These are phyloP conservation scores for Cutaneotrichosporon sp. DNA, from an alignment of 1,284 basidiomycete genomes.

Conservation along the genomic window DNA sequence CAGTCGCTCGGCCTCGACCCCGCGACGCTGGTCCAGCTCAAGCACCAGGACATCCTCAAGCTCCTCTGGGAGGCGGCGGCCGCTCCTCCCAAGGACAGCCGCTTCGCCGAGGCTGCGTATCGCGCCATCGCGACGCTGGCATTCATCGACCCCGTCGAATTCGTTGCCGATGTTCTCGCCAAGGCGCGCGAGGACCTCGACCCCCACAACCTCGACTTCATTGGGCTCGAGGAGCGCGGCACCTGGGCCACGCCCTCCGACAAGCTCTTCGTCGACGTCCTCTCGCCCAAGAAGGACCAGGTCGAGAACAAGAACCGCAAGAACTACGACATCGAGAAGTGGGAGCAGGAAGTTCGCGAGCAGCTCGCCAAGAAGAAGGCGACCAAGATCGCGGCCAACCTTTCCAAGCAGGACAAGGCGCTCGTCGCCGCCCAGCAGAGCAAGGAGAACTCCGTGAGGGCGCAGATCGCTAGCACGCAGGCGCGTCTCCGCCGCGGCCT, in stretches of 20 bases:
- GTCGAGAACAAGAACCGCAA: constrained; percentile 72
- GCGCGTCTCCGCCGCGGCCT: constrained; percentile 66
- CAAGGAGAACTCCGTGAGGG: constrained; percentile 70
- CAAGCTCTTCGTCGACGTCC: constrained; percentile 72
- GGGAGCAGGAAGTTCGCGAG: constrained; percentile 90
- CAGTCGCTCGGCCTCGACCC: constrained; percentile 71
- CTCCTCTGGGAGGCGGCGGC: constrained; percentile 38
- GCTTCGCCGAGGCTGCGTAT: constrained; percentile 62
- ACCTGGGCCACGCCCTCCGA: constrained; percentile 84
- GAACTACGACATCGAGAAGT: constrained; percentile 80
- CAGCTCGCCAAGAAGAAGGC: constrained; percentile 74
- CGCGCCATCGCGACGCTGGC: constrained; percentile 72
- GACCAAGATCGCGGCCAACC: constrained; percentile 53
- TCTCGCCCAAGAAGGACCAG: constrained; percentile 63
- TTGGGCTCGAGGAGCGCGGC: constrained; percentile 72
- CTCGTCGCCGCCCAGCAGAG: constrained; percentile 75
- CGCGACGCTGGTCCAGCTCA: constrained; percentile 53
- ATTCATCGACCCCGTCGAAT: constrained; percentile 71
- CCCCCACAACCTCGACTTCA: constrained; percentile 60
- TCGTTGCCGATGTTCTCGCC: constrained; percentile 67
- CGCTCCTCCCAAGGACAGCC: constrained; percentile 29
- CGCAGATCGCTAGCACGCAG: constrained; percentile 62
- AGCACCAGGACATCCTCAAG: constrained; percentile 40
- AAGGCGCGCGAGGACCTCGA: constrained; percentile 68
- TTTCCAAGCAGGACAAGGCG: constrained; percentile 82